Evolutionary conservation across 306 rosid species (phyloP).

Genomic region (Cicer chorassanicum): DNA sequence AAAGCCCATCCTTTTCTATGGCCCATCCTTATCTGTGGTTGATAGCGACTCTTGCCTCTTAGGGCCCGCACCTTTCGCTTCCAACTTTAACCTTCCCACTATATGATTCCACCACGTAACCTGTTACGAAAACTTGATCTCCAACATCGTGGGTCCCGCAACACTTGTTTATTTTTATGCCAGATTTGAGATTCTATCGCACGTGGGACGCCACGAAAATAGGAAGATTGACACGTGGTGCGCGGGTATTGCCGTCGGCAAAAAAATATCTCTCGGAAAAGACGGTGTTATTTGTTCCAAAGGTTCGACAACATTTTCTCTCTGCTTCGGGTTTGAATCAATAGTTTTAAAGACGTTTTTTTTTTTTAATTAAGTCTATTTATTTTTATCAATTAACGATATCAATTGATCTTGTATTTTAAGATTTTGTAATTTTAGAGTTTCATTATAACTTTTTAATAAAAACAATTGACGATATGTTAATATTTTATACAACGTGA

Average conservation of each 20-base stretch:
- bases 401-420: too few relatives aligned
- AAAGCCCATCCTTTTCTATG: constrained; percentile 45
- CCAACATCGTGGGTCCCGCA: constrained; percentile 29
- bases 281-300: not conserved
- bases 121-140: too few relatives aligned
- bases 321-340: too few relatives aligned
- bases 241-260: constrained; percentile 24
- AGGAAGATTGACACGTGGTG: constrained; percentile 47
- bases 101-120: constrained; percentile 43
- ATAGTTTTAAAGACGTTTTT: too few relatives aligned
- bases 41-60: constrained; percentile 41
- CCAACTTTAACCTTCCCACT: constrained; percentile 37
- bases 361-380: too few relatives aligned
- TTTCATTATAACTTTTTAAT: too few relatives aligned
- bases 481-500: too few relatives aligned
- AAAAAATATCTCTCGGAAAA: constrained; percentile 41
- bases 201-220: constrained; percentile 37
- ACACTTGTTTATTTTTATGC: not conserved
- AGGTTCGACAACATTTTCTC: not conserved
- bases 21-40: constrained; percentile 50
- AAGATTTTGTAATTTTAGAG: too few relatives aligned
- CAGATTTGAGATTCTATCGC: constrained; percentile 30
- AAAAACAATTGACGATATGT: too few relatives aligned
- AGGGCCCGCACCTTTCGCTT: constrained; percentile 41
- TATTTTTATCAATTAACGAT: too few relatives aligned